These are phyloP conservation scores for Oxyria digyna DNA, from an alignment of 148 eudicot species.

Conservation along the genomic window DNA sequence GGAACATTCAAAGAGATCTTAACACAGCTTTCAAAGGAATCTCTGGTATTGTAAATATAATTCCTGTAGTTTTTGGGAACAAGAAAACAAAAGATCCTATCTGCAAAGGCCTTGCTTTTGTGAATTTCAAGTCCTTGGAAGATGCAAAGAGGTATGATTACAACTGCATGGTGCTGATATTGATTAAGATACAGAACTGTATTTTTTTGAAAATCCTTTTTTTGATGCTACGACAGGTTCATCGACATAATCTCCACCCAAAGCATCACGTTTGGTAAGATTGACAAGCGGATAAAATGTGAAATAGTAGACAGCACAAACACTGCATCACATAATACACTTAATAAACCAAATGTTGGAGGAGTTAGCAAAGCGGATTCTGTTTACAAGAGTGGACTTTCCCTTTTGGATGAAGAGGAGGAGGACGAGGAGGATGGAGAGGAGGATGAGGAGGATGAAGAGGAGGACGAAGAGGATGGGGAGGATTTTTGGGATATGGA, in stretches of 20 bases:
- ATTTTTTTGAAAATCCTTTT: too few species aligned
- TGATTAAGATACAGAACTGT: not conserved
- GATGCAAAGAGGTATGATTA: constrained; percentile 55
- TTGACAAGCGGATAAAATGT: constrained; percentile 64
- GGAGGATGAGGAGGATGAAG: constrained; percentile 16
- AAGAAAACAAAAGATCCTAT: constrained; percentile 85
- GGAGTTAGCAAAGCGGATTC: constrained; percentile 15
- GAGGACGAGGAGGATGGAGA: constrained; percentile 14
- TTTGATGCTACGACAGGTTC: constrained; percentile 44
- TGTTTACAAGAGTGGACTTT: constrained; percentile 12
- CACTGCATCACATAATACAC: constrained; percentile 14
- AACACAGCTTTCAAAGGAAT: constrained; percentile 60
- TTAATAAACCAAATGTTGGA: constrained; percentile 9
- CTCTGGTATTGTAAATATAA: constrained; percentile 55
- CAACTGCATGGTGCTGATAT: not conserved
- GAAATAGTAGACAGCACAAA: constrained; percentile 33
- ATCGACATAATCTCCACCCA: constrained; percentile 44
- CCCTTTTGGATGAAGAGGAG: constrained; percentile 16
- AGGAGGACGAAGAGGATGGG: constrained; percentile 14
- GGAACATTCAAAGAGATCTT: constrained; percentile 68
- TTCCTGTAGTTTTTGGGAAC: constrained; percentile 60
- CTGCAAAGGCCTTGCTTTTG: constrained; percentile 81
- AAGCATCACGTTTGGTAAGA: constrained; percentile 62
- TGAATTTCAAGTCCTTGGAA: constrained; percentile 48
- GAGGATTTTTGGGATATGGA: constrained; percentile 15